Evolutionary conservation across 2,329 filamentous ascomycete species (phyloP).

Genomic region (Aspergillus fructus): DNA sequence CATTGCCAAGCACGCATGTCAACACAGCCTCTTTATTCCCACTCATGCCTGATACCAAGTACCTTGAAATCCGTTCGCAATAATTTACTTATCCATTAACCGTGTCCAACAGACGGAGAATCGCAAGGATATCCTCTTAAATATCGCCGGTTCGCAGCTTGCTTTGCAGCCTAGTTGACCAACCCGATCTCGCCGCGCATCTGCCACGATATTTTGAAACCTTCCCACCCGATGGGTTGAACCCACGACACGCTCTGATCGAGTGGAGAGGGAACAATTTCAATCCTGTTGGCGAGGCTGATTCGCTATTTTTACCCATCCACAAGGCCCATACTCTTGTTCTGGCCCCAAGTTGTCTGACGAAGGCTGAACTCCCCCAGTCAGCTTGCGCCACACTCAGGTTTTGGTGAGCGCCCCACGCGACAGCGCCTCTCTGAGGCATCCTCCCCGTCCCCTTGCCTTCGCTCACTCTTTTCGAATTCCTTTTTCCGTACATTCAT

Average conservation of each 20-base stretch:
- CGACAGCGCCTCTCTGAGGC: slow-evolving; percentile 24
- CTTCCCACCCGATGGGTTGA: slow-evolving; percentile 21
- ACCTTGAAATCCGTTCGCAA: neutral
- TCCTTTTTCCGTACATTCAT: neutral
- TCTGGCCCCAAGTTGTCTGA: slow-evolving; percentile 15
- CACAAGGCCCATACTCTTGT: slow-evolving; percentile 20
- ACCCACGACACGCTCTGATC: slow-evolving; percentile 12
- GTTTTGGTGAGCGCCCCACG: slow-evolving; percentile 40
- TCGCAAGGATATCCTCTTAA: slow-evolving; percentile 13
- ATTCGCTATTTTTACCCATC: slow-evolving; percentile 28
- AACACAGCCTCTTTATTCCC: slow-evolving; percentile 1
- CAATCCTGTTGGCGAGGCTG: slow-evolving; percentile 19
- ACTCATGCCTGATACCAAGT: slow-evolving; percentile 9
- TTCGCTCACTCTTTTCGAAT: slow-evolving; percentile 6
- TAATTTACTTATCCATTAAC: slow-evolving; percentile 13
- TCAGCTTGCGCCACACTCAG: slow-evolving; percentile 49
- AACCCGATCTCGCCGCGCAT: slow-evolving; percentile 16
- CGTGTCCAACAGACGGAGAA: slow-evolving; percentile 8
- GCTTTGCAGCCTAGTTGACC: slow-evolving; percentile 19
- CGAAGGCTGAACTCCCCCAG: slow-evolving; percentile 36
- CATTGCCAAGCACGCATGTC: slow-evolving; percentile 7
- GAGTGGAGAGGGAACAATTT: slow-evolving; percentile 10
- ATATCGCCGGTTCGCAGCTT: slow-evolving; percentile 9
- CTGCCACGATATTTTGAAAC: slow-evolving; percentile 14
- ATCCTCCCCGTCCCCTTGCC: slow-evolving; percentile 6